phyloP scores from a whole-genome alignment of 2,329 filamentous ascomycete genomes.

The Scytalidium sp. region DNA sequence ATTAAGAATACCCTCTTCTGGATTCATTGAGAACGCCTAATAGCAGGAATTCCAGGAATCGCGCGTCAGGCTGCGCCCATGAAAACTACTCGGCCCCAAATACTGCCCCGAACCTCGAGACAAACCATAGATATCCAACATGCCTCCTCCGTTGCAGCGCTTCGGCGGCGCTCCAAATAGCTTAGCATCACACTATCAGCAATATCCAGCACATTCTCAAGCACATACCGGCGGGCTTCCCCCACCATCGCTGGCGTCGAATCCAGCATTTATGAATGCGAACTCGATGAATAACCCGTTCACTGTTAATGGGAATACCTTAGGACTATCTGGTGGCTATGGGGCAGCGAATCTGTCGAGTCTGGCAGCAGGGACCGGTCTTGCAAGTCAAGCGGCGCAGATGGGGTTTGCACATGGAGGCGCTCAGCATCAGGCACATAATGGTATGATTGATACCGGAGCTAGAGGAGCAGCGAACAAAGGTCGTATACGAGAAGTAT shows the following conservation, averaged over 20 bases:
- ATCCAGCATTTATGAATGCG: constrained; percentile 69
- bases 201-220: constrained; percentile 43
- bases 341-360: constrained; percentile 54
- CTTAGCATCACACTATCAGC: constrained; percentile 37
- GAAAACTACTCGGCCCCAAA: constrained; percentile 26
- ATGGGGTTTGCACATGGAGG: constrained; percentile 82
- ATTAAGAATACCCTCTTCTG: background rate
- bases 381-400: constrained; percentile 83
- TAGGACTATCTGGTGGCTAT: constrained; percentile 57
- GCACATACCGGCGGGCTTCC: constrained; percentile 44
- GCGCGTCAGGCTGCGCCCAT: constrained; percentile 28
- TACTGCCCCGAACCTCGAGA: constrained; percentile 26
- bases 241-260: constrained; percentile 58
- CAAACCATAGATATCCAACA: constrained; percentile 25
- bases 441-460: constrained; percentile 49
- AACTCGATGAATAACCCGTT: constrained; percentile 70
- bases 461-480: constrained; percentile 59
- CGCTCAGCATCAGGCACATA: constrained; percentile 57
- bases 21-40: background rate
- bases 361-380: constrained; percentile 58
- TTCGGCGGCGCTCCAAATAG: constrained; percentile 30
- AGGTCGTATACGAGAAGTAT: constrained; percentile 90
- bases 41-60: background rate
- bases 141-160: constrained; percentile 31
- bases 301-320: constrained; percentile 45